A percentile compares a stretch with the other conserved stretches of the same genome.
Conservation (phyloP, 345 rosid genomes). For the Mercurialis annua region DNA sequence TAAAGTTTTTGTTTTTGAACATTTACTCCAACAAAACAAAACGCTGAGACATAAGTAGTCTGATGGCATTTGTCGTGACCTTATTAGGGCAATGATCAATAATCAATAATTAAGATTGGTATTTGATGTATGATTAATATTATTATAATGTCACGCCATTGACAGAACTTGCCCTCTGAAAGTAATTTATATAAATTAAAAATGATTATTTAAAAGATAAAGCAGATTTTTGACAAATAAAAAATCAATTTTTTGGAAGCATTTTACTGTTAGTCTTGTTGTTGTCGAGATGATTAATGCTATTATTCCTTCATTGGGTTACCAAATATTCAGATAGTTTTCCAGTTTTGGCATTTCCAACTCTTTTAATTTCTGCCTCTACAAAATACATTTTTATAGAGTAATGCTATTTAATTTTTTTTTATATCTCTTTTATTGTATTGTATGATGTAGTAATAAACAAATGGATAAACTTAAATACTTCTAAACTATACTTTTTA, state of each 20-base stretch:
- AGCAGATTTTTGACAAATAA: neutral
- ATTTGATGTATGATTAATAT: too few species aligned
- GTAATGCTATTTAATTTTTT: too few species aligned
- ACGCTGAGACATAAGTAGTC: slow-evolving; percentile 32
- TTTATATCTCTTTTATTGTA: too few species aligned
- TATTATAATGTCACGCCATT: slow-evolving; percentile 31
- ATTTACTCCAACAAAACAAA: too few species aligned
- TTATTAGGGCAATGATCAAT: slow-evolving; percentile 16
- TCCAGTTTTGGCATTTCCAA: neutral
- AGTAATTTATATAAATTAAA: slow-evolving; percentile 3
- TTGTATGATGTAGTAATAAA: too few species aligned
- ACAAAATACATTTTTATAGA: too few species aligned
- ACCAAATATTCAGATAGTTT: neutral
- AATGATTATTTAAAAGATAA: too few species aligned
- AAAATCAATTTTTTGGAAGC: neutral
- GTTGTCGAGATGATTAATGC: slow-evolving; percentile 30
- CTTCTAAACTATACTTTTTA: too few species aligned
- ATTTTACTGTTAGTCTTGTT: slow-evolving; percentile 36
- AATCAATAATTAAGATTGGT: slow-evolving; percentile 34
- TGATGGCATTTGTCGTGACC: slow-evolving; percentile 49
- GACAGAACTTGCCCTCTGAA: slow-evolving; percentile 26
- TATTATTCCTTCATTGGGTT: slow-evolving; percentile 32
- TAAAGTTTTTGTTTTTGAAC: too few species aligned
- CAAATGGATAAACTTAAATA: too few species aligned
- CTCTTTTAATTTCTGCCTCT: too few species aligned